Percentiles rank a stretch among this genome's conserved stretches.
These are phyloP conservation scores for Drechslerella stenobrocha DNA, from an alignment of 2,329 filamentous ascomycete species.

Conservation along the genomic window DNA sequence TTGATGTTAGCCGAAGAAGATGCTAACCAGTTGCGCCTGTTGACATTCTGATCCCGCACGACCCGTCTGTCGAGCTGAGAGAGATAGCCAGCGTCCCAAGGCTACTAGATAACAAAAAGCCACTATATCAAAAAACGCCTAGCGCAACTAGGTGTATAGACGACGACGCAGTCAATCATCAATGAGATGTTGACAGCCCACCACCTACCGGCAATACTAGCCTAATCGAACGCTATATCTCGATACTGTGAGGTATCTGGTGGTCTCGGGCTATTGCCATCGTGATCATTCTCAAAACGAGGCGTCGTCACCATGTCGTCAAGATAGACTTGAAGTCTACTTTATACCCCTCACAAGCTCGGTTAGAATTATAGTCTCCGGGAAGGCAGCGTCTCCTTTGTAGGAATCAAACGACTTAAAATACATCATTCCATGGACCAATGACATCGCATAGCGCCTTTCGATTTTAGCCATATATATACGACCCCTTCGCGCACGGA, in stretches of 20 bases:
- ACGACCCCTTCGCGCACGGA: no score
- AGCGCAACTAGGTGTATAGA: neutral
- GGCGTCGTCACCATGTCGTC: neutral
- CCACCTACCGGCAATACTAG: conserved; percentile 24
- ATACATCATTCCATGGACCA: no score
- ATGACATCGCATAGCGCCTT: no score
- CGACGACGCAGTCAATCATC: neutral
- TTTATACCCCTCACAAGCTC: neutral
- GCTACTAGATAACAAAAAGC: neutral
- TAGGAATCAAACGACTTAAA: no score
- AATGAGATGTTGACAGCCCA: conserved; percentile 11
- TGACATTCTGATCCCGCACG: neutral
- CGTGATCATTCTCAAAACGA: conserved; percentile 3
- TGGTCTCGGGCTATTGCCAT: neutral
- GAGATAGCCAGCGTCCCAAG: no score
- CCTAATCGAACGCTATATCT: conserved; percentile 22
- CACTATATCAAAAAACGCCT: conserved; percentile 5
- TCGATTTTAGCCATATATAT: no score
- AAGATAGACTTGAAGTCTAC: neutral
- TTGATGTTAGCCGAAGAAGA: neutral
- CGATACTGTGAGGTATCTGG: neutral
- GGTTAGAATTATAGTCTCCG: neutral
- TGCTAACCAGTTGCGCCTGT: neutral
- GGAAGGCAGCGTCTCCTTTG: no score
- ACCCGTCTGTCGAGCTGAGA: conserved; percentile 2